Evolutionary conservation across 163 green algal genomes (phyloP).

Genomic region (Scenedesmus sp.): DNA sequence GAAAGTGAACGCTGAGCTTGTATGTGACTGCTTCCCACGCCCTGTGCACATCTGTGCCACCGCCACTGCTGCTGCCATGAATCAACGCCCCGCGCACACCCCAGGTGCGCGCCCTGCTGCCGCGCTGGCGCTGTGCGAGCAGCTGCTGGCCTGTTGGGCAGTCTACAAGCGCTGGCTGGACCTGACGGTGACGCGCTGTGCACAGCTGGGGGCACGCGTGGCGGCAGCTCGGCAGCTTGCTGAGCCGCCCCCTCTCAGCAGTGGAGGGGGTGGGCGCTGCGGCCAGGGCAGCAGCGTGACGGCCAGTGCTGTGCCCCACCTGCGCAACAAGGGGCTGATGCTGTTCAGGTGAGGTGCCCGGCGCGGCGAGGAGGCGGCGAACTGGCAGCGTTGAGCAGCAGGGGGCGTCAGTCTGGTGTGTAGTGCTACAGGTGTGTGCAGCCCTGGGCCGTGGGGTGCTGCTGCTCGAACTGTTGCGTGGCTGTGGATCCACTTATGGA

Average conservation of each 20-base stretch:
- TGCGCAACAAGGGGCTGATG: slow-evolving; percentile 57
- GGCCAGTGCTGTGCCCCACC: slow-evolving; percentile 40
- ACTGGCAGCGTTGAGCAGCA: background rate
- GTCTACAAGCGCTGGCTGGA: slow-evolving; percentile 53
- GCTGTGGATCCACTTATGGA: no score
- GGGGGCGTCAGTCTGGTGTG: background rate
- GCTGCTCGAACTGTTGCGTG: no score
- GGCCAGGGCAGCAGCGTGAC: background rate
- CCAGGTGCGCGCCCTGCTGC: slow-evolving; percentile 16
- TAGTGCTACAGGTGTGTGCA: background rate
- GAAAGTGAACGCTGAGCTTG: background rate
- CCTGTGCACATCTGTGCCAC: background rate
- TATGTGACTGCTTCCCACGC: background rate
- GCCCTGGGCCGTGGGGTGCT: no score
- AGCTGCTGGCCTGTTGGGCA: slow-evolving; percentile 35
- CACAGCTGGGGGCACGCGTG: slow-evolving; percentile 43
- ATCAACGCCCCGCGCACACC: no score
- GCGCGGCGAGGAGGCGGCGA: background rate
- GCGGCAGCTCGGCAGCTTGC: slow-evolving; percentile 55
- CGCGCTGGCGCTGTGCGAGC: slow-evolving; percentile 26
- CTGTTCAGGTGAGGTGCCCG: slow-evolving; percentile 46
- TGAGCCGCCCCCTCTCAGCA: background rate
- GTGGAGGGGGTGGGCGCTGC: background rate
- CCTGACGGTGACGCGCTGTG: background rate
- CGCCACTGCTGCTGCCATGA: background rate